These are phyloP conservation scores for Lactarius quietus DNA, from an alignment of 768 basidiomycete species.

Conservation along the genomic window DNA sequence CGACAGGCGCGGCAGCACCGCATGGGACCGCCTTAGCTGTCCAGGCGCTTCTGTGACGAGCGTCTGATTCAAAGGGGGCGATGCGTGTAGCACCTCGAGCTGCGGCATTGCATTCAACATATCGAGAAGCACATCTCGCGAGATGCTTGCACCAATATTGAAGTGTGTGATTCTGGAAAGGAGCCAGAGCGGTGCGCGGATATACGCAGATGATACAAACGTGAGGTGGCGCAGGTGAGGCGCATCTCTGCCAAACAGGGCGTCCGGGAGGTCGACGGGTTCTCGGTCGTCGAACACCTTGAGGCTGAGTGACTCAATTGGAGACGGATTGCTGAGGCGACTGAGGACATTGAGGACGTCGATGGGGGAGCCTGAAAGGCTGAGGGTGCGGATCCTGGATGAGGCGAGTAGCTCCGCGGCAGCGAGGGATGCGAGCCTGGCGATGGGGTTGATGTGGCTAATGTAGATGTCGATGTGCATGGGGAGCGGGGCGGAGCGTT, in stretches of 20 bases:
- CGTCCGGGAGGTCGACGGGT: neutral
- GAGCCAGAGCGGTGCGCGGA: constrained; percentile 17
- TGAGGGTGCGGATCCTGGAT: constrained; percentile 13
- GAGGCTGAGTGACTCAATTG: constrained; percentile 9
- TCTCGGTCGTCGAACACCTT: neutral
- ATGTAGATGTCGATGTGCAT: constrained; percentile 11
- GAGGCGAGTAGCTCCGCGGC: constrained; percentile 13
- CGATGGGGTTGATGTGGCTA: neutral
- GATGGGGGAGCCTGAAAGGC: constrained; percentile 2
- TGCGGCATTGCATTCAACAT: constrained; percentile 15
- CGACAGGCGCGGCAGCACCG: constrained; percentile 3
- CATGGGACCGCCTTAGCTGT: neutral
- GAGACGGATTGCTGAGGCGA: constrained; percentile 10
- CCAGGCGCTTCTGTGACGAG: no score
- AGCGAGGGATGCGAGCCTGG: constrained; percentile 17
- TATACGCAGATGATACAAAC: neutral
- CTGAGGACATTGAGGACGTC: constrained; percentile 13
- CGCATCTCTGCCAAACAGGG: constrained; percentile 6
- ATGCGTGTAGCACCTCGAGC: constrained; percentile 9
- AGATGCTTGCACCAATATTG: constrained; percentile 3
- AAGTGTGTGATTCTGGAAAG: constrained; percentile 9
- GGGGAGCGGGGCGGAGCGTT: constrained; percentile 18
- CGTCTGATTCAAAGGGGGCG: no score
- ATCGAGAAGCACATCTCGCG: neutral
- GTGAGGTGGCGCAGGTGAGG: constrained; percentile 11